Percentiles rank a stretch among this genome's conserved stretches.
Conservation (phyloP, 2,329 filamentous ascomycete genomes). For the Gnomoniopsis smithogilvyi region DNA sequence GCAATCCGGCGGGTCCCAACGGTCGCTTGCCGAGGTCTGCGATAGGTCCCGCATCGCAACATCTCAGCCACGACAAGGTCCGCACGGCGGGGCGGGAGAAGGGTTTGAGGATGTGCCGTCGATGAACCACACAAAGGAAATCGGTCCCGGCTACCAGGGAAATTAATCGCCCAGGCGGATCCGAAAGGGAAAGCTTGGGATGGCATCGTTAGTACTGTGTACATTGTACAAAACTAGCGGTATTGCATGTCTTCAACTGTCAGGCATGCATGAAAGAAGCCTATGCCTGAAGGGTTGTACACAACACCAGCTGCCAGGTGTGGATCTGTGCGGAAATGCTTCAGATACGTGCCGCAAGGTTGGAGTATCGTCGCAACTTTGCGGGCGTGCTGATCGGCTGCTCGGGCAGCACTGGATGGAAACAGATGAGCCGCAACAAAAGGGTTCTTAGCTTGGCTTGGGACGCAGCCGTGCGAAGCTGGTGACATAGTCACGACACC, state of each 20-base stretch:
- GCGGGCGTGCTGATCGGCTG: background rate
- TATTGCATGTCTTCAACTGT: background rate
- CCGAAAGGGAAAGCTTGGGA: background rate
- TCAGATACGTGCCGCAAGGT: background rate
- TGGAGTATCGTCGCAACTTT: constrained; percentile 2
- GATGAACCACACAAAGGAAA: no score
- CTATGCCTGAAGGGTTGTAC: background rate
- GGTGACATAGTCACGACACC: background rate
- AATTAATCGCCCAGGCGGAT: background rate
- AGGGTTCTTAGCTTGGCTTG: background rate
- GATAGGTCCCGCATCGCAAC: background rate
- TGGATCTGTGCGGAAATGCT: background rate
- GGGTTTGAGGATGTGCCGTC: background rate
- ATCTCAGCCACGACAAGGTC: background rate
- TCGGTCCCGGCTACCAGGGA: no score
- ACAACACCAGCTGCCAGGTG: background rate
- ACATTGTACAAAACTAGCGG: background rate
- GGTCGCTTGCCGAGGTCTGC: background rate
- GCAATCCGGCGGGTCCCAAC: background rate
- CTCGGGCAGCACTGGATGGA: background rate
- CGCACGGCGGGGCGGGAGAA: no score
- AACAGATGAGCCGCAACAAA: background rate
- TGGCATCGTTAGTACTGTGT: background rate
- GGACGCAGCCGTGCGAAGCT: background rate
- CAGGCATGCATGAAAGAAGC: background rate